These are phyloP conservation scores for Rusavskia elegans DNA, from an alignment of 495 filamentous ascomycete species.

Conservation along the genomic window DNA sequence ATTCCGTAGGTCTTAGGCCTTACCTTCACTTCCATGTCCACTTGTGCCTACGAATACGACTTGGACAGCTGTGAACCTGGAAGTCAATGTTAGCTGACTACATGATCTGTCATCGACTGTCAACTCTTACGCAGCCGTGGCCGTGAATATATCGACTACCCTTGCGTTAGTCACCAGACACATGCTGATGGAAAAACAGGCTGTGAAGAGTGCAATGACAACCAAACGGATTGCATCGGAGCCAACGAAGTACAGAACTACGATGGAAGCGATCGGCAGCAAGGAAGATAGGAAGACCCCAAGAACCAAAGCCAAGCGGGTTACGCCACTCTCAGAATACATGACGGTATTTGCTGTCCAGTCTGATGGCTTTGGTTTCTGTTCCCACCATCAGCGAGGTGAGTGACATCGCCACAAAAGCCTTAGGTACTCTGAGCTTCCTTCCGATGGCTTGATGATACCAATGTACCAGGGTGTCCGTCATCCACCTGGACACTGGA, in stretches of 20 bases:
- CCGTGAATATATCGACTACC: slow-evolving; percentile 19
- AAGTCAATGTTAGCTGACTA: too few species aligned
- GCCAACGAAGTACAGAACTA: slow-evolving; percentile 8
- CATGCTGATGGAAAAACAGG: slow-evolving; percentile 15
- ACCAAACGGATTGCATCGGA: slow-evolving; percentile 9
- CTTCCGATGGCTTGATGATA: background rate
- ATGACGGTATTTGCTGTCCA: background rate
- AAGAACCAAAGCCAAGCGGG: too few species aligned
- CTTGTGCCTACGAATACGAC: too few species aligned
- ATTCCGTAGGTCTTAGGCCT: too few species aligned
- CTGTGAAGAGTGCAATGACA: slow-evolving; percentile 18
- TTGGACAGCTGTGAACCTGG: too few species aligned
- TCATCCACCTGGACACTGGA: background rate
- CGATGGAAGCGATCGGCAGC: too few species aligned
- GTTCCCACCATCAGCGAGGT: background rate
- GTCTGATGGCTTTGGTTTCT: background rate
- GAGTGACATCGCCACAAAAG: background rate
- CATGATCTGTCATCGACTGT: too few species aligned
- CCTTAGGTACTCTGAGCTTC: too few species aligned
- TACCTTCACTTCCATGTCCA: too few species aligned
- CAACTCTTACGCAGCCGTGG: slow-evolving; percentile 14
- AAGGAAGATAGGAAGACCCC: too few species aligned
- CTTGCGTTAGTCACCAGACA: slow-evolving; percentile 16
- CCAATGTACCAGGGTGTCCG: background rate
- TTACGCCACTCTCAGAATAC: background rate